Base-by-base conservation (phyloP, 352 stramenopile species). In the Phytopythium chamaehyphon region DNA sequence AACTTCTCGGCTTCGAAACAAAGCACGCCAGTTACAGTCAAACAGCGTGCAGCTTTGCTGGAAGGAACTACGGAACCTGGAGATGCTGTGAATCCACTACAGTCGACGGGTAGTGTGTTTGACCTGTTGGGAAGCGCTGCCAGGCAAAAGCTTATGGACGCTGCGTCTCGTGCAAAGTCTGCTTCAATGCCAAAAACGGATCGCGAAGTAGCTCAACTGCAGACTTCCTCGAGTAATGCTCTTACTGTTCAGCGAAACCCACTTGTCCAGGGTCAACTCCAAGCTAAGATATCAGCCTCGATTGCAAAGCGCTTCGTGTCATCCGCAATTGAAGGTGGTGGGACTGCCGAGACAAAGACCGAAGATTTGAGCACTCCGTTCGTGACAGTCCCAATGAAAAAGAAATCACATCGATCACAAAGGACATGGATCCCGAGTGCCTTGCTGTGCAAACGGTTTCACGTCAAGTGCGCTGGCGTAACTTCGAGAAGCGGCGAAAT, bases 381-480 rank as follows among this genome's bases (percentile, higher is more conserved):
- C 18, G n/a, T 5, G 12, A 7, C 18, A 16, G 22, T 18, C 8
- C 9, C 38, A 18, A 51, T 36, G 35, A 31, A 35, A 10, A 85
- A 88, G 54, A 49, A 57, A 9, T 88, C 78, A 16, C 59, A 65
- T 37, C 73, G 82, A 10, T 81, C 64, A 2, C 62, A 86, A 55
- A 69, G 53, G 47, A 24, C 57, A 10, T 95, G 82, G 80, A 71
- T 86, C 22, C 84, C 84, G 5, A 80, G 76, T 26, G 60, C 69
- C 9, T 43, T 95, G 19, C 64, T 95, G 0, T 93, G 84, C 61
- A 95, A 95, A 55, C 84, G 84, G 6, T 95, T 92, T 51, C 80
- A 73, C 36, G 72, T 90, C 2, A 86, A 89, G 35, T 89, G 79
- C 40, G 56, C 16, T n/a, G 65, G 66, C 1, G 56, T 66, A 2